Base-by-base conservation (phyloP, 495 filamentous ascomycete species). In the Hypoxylon subgilvum region DNA sequence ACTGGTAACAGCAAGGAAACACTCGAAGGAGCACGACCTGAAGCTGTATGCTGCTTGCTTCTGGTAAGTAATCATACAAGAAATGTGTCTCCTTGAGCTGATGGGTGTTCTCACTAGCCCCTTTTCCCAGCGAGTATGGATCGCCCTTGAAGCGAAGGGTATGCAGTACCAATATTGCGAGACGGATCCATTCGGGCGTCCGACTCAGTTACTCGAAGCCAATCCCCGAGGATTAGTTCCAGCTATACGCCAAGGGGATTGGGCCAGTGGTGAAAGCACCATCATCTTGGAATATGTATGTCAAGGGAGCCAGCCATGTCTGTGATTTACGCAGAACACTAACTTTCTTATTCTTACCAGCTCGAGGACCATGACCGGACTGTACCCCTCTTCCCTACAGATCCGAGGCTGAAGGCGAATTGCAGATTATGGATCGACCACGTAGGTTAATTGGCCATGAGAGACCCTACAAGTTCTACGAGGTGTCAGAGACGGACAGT, bases 111-210 rank as follows among this genome's bases (percentile, higher is more conserved):
- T 57, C 49, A 27, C 21, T 30, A 76, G 74, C 60, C 74, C 75
- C 54, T 96, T 96, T 71, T 91, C 94, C 1, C 92, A 97, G 73
- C 86, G 93, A 9, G 91, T 96, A 14, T 97, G 93, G 93, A 96
- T 97, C 59, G 86, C 93, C 5, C 78, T 97, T n/a, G 92, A 97
- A 71, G 74, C 85, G 43, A 96, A 96, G 69, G 80, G 84, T 4
- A 79, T 96, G 34, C 77, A 78, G 16, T 97, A 97, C 63, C 90
- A 96, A 67, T 97, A 97, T 69, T 87, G 92, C 57, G 93, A 96
- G 70, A 86, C 91, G 21, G 89, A 96, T 66, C 91, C 91, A 2
- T 95, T 92, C 64, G 80, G 88, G 57, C 70, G 63, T 9, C 89
- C 91, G 12, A 80, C 85, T 45, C 82, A 82, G 12, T 72, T 96